Evolutionary conservation across 441 rosid genomes (phyloP).

Genomic region (Rhodomyrtus psidioides): DNA sequence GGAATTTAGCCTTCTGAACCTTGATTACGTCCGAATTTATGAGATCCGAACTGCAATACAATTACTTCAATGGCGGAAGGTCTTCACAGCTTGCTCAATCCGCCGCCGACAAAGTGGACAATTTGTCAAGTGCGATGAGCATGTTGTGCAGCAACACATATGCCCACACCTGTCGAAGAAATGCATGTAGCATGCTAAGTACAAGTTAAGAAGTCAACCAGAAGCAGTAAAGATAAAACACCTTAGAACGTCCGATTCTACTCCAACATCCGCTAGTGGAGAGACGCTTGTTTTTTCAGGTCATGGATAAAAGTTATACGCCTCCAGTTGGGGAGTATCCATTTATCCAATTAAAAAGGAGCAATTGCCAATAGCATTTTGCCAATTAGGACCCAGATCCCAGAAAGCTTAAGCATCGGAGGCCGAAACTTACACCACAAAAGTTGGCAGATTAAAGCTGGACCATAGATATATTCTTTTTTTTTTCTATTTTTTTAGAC

Average conservation of each 20-base stretch:
- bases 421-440: background rate
- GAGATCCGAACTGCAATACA: background rate
- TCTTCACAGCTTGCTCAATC: conserved; percentile 75
- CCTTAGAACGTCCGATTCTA: background rate
- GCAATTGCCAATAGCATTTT: background rate
- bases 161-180: conserved; percentile 70
- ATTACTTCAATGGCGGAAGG: conserved; percentile 59
- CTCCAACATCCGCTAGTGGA: background rate
- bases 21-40: background rate
- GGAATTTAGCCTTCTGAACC: background rate
- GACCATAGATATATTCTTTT: background rate
- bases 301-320: background rate
- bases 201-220: background rate
- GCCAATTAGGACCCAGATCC: background rate
- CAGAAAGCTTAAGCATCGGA: background rate
- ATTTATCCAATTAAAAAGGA: background rate
- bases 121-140: conserved; percentile 59
- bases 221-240: background rate
- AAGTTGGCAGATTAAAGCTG: background rate
- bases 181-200: background rate
- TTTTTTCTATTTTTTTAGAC: too few species aligned
- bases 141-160: conserved; percentile 85
- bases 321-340: background rate
- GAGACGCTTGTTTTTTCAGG: background rate
- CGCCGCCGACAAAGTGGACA: conserved; percentile 89